Evolutionary conservation across 2,329 filamentous ascomycete species (phyloP).

Genomic region (Neonectria neomacrospora): DNA sequence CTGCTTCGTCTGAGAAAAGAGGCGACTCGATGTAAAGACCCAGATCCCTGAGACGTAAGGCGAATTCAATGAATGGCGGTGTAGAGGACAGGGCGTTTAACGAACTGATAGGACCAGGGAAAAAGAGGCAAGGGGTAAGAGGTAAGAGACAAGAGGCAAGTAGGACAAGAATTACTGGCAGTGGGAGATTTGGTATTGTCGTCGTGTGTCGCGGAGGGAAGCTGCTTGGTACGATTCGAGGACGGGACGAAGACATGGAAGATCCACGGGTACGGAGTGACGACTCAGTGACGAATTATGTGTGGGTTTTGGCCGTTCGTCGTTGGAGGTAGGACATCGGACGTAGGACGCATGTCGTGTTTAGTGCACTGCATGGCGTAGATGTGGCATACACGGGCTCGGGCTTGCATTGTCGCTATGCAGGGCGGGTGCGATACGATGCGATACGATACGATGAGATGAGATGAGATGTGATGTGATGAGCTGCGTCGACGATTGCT

Average conservation of each 20-base stretch:
- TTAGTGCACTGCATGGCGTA: not conserved
- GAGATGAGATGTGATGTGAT: not conserved
- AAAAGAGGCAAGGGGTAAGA: not conserved
- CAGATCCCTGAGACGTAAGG: slow-evolving; percentile 3
- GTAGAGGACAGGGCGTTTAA: slow-evolving; percentile 6
- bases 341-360: not conserved
- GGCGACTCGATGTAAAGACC: not conserved
- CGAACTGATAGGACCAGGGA: not conserved
- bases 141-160: not conserved
- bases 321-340: not conserved
- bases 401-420: not conserved
- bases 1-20: slow-evolving; percentile 1
- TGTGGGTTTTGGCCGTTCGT: not conserved
- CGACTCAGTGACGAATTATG: not conserved
- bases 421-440: slow-evolving; percentile 2
- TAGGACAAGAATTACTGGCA: not conserved
- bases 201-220: not conserved
- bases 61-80: slow-evolving; percentile 15
- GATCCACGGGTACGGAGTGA: not conserved
- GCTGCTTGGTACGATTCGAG: not conserved
- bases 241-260: slow-evolving; percentile 1
- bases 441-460: slow-evolving; percentile 9
- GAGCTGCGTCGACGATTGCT: not conserved
- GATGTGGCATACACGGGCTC: not conserved
- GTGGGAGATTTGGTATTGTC: slow-evolving; percentile 1